Evolutionary conservation across 2,329 filamentous ascomycete genomes (phyloP).

Genomic region (Hymenoscyphus fructigenus): DNA sequence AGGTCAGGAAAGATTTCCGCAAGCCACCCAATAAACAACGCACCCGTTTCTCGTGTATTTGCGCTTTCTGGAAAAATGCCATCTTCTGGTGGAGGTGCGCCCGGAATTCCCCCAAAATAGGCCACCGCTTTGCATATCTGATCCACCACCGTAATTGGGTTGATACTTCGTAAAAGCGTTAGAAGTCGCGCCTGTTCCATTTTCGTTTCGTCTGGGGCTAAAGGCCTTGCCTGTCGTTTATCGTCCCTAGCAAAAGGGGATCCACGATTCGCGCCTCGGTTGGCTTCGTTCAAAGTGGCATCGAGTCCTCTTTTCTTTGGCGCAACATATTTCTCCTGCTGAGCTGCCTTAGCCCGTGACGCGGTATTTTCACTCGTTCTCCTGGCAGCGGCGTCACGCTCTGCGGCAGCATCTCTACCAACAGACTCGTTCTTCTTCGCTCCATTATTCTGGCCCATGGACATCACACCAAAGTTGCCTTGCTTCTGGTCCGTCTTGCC

Average conservation of each 20-base stretch:
- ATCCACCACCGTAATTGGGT: conserved; percentile 57
- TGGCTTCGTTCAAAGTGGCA: conserved; percentile 25
- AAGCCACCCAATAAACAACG: conserved; percentile 60
- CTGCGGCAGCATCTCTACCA: conserved; percentile 48
- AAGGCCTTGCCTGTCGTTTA: conserved; percentile 32
- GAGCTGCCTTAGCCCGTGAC: conserved; percentile 55
- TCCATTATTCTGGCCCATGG: conserved; percentile 50
- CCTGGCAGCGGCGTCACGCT: conserved; percentile 56
- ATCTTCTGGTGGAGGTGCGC: conserved; percentile 50
- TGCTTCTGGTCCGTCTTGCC: conserved; percentile 55
- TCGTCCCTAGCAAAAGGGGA: conserved; percentile 33
- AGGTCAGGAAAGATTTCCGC: conserved; percentile 59
- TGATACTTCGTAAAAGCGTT: conserved; percentile 54
- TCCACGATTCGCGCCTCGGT: conserved; percentile 20
- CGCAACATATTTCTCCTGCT: conserved; percentile 53
- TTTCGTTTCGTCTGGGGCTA: conserved; percentile 52
- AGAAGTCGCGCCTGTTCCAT: conserved; percentile 59
- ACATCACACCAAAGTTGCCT: conserved; percentile 63
- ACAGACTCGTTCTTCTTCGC: conserved; percentile 38
- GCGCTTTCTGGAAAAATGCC: conserved; percentile 56
- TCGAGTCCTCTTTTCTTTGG: conserved; percentile 38
- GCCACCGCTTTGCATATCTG: conserved; percentile 61
- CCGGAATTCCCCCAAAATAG: conserved; percentile 63
- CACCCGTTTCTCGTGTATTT: conserved; percentile 55
- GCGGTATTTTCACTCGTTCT: conserved; percentile 62